These are phyloP conservation scores for Rhodotorula sp. DNA, from an alignment of 1,284 basidiomycete genomes.

Conservation along the genomic window DNA sequence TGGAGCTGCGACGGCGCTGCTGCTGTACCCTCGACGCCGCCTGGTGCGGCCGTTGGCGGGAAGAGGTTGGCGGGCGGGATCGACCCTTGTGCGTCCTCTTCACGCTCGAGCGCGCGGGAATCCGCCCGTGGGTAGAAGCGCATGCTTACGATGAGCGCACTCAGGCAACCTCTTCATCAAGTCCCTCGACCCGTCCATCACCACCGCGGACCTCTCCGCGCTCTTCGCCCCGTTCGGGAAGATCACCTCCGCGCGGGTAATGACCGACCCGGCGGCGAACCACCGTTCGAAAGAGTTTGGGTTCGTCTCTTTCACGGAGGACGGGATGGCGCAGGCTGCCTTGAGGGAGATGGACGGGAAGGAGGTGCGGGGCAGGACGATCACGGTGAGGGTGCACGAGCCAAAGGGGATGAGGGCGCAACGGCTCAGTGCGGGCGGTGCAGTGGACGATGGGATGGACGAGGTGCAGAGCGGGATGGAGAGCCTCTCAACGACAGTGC, in stretches of 20 bases:
- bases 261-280: constrained; percentile 76
- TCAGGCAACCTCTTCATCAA: constrained; percentile 50
- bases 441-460: neutral
- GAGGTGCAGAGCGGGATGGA: neutral
- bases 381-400: constrained; percentile 84
- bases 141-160: no score
- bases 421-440: constrained; percentile 58
- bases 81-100: constrained; percentile 19
- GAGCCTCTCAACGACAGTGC: neutral
- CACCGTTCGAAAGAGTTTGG: constrained; percentile 84
- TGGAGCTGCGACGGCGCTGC: neutral
- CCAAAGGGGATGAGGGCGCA: constrained; percentile 84
- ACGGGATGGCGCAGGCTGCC: constrained; percentile 64
- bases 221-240: constrained; percentile 60
- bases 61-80: neutral
- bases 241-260: constrained; percentile 76
- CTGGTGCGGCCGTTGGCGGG: no score
- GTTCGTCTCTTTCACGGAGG: constrained; percentile 73
- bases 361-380: constrained; percentile 60
- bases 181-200: constrained; percentile 81
- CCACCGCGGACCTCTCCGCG: constrained; percentile 75
- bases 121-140: neutral
- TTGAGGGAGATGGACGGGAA: constrained; percentile 77
- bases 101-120: no score
- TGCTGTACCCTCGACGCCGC: neutral